Conservation (phyloP, 805 yeast species). For the Maudiozyma bulderi region DNA sequence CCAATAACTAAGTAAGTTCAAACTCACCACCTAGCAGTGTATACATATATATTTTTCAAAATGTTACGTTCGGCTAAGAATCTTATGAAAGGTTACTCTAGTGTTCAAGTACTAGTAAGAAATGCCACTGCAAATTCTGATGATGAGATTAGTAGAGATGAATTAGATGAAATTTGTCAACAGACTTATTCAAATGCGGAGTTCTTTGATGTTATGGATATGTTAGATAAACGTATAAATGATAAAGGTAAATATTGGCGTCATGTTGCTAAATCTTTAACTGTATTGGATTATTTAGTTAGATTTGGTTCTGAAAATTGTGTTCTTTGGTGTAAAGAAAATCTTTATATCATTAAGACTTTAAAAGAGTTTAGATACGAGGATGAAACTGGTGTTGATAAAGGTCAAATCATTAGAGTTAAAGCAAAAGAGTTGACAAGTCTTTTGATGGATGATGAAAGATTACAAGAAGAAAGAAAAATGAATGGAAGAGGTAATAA, state of each 20-base stretch:
- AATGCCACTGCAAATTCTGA: constrained; percentile 88
- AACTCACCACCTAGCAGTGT: background rate
- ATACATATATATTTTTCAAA: background rate
- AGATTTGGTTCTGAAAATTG: constrained; percentile 82
- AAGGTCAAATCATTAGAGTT: constrained; percentile 78
- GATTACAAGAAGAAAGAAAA: constrained; percentile 62
- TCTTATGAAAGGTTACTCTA: constrained; percentile 65
- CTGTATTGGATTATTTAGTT: constrained; percentile 77
- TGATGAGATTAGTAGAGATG: constrained; percentile 71
- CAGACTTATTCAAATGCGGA: constrained; percentile 63
- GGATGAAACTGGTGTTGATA: constrained; percentile 73
- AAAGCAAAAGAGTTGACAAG: constrained; percentile 84
- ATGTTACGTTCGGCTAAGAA: constrained; percentile 70
- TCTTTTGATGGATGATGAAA: constrained; percentile 70
- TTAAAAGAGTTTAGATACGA: constrained; percentile 78
- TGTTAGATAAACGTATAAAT: constrained; percentile 82
- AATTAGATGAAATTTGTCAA: constrained; percentile 76
- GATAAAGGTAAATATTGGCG: constrained; percentile 98
- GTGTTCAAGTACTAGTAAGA: constrained; percentile 79
- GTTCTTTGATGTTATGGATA: constrained; percentile 85
- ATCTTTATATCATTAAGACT: constrained; percentile 80
- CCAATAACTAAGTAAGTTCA: too few species aligned
- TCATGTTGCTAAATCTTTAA: constrained; percentile 84
- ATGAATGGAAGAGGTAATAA: constrained; percentile 15
- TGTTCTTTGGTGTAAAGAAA: constrained; percentile 86